Conservation (phyloP, 2,329 filamentous ascomycete genomes). For the Herpotrichia juniperi region DNA sequence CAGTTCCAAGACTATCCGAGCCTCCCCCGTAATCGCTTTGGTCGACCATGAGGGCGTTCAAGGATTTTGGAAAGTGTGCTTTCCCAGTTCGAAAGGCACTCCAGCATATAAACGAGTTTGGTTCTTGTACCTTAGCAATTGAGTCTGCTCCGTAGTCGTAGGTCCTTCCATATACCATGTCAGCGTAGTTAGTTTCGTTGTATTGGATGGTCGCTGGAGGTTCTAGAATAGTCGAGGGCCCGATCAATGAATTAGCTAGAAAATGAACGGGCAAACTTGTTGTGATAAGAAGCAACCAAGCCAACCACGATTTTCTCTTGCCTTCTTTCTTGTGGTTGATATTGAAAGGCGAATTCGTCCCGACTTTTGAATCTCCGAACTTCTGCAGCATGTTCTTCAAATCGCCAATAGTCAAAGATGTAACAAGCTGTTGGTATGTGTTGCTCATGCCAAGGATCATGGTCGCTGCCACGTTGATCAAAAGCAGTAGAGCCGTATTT, state of each 20-base stretch:
- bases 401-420: slow-evolving; percentile 30
- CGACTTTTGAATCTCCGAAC: slow-evolving; percentile 37
- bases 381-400: slow-evolving; percentile 31
- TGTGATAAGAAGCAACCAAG: slow-evolving; percentile 33
- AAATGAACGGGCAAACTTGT: slow-evolving; percentile 30
- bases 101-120: slow-evolving; percentile 26
- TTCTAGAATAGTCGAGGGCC: slow-evolving; percentile 24
- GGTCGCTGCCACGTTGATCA: slow-evolving; percentile 38
- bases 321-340: slow-evolving; percentile 35
- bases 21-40: not conserved
- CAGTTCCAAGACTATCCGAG: not conserved
- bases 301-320: slow-evolving; percentile 27
- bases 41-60: slow-evolving; percentile 5
- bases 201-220: slow-evolving; percentile 19
- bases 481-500: slow-evolving; percentile 29
- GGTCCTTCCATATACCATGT: not conserved
- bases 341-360: slow-evolving; percentile 40
- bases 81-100: slow-evolving; percentile 28
- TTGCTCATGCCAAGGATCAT: slow-evolving; percentile 41
- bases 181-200: slow-evolving; percentile 5
- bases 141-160: no score
- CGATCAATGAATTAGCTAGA: slow-evolving; percentile 37
- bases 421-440: slow-evolving; percentile 40
- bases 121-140: no score
- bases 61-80: slow-evolving; percentile 19